Evolutionary conservation across 2,329 filamentous ascomycete species (phyloP), one percentile per base, ranked within the genome.

Genomic region (Fusarium fujikuroi): DNA sequence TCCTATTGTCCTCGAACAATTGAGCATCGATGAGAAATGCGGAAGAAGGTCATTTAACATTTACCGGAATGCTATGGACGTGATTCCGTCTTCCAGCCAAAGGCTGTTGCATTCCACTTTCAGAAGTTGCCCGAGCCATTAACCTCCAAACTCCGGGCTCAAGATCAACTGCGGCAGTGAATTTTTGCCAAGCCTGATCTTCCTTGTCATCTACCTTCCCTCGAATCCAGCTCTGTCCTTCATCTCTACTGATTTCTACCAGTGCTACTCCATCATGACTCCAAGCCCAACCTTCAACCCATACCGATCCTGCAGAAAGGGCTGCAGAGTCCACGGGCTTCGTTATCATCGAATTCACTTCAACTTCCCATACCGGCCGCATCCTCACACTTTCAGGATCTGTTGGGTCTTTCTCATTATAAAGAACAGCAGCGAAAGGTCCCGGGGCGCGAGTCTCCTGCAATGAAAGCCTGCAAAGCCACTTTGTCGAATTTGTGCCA

Each of bases 31-130:
- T 15, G 9, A 16, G 5, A 25, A 16, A 77, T 82, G 39, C 81
- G 88, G 44, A 85, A 86, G 12, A 87, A 89, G 32, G 80, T 81
- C 30, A 81, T 81, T 40, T 15, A 19, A 56, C 36, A 18, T 19
- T 28, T 12, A 63, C 9, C 2, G 12, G 18, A 25, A 66, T 34
- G 11, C 28, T 43, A 23, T 63, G 49, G 5, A 50, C 49, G 32
- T 63, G 59, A 18, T 63, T 66, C 1, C 59, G 30, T 7, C 63
- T 53, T 23, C 59, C 49, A 0, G 5, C 7, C 21, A 56, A 43
- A 30, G 49, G 49, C 9, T 66, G 49, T 4, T n/a, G 7, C n/a
- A 37, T 19, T 8, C 49, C 49, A 19, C 23, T 30, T 10, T 25
- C 7, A 9, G 49, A 63, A 2, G 49, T 63, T 10, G 59, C 63